Conservation (phyloP, 225 moss, liverwort and hornwort species). For the Pleurozium schreberi region DNA sequence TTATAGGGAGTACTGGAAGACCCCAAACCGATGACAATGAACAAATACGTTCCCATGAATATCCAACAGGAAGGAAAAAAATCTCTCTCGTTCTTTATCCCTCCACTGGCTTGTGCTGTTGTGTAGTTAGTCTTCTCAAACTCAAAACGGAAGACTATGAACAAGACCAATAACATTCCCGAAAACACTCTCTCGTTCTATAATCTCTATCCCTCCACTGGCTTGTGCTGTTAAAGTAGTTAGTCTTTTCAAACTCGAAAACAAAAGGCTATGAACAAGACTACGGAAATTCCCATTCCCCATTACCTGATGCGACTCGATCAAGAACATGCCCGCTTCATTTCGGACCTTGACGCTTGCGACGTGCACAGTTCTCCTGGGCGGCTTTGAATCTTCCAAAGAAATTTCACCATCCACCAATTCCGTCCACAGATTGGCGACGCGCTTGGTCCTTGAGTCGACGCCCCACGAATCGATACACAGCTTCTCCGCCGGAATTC, state of each 20-base stretch:
- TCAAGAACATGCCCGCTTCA: constrained; percentile 39
- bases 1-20: not conserved
- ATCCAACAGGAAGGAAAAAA: not conserved
- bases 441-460: constrained; percentile 45
- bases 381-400: constrained; percentile 65
- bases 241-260: not conserved
- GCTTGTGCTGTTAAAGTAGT: not conserved
- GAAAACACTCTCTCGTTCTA: not conserved
- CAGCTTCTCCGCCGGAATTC: constrained; percentile 37
- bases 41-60: not conserved
- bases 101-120: not conserved
- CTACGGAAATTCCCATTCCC: not conserved
- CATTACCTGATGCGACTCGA: constrained; percentile 67
- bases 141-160: not conserved
- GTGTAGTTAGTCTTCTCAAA: too few relatives aligned
- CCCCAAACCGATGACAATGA: not conserved
- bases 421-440: constrained; percentile 83
- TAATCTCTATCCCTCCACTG: not conserved
- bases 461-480: constrained; percentile 65
- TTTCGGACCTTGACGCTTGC: constrained; percentile 76
- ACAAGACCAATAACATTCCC: not conserved
- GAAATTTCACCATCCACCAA: constrained; percentile 66
- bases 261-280: not conserved
- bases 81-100: too few relatives aligned
- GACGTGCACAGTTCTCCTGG: constrained; percentile 67